Evolutionary conservation across 208 protist genomes (phyloP).

Genomic region (Phytomonas sp.): DNA sequence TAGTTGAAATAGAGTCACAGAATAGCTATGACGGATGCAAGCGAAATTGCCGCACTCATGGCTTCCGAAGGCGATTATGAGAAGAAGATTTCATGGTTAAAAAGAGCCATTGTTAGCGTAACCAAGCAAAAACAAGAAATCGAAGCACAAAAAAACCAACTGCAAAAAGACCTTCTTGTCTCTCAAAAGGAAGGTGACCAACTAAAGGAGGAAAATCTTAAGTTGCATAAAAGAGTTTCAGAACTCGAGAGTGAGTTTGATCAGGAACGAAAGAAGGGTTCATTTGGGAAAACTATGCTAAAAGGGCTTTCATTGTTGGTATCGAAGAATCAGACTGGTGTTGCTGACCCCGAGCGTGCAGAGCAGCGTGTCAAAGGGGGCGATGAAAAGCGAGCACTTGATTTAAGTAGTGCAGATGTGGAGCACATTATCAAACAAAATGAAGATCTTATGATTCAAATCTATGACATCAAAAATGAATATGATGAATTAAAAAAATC

Average conservation of each 20-base stretch:
- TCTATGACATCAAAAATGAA: constrained; percentile 42
- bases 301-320: constrained; percentile 65
- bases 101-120: constrained; percentile 70
- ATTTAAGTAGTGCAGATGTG: constrained; percentile 42
- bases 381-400: constrained; percentile 8
- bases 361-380: background rate
- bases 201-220: constrained; percentile 34
- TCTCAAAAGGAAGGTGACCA: constrained; percentile 29
- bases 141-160: constrained; percentile 35
- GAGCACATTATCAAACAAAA: constrained; percentile 64
- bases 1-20: background rate
- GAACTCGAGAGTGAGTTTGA: constrained; percentile 36
- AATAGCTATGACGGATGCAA: constrained; percentile 29
- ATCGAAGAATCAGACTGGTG: constrained; percentile 22
- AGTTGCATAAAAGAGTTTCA: constrained; percentile 37
- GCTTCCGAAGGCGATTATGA: constrained; percentile 54
- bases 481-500: constrained; percentile 27
- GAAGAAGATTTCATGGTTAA: constrained; percentile 76
- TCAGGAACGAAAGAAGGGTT: constrained; percentile 29
- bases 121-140: constrained; percentile 80
- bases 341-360: constrained; percentile 2
- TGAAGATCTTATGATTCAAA: constrained; percentile 56
- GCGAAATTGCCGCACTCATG: constrained; percentile 67
- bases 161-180: constrained; percentile 40
- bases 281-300: constrained; percentile 51